These are phyloP conservation scores for Ophiostoma pallidulum DNA, from an alignment of 2,329 filamentous ascomycete species.

Conservation along the genomic window DNA sequence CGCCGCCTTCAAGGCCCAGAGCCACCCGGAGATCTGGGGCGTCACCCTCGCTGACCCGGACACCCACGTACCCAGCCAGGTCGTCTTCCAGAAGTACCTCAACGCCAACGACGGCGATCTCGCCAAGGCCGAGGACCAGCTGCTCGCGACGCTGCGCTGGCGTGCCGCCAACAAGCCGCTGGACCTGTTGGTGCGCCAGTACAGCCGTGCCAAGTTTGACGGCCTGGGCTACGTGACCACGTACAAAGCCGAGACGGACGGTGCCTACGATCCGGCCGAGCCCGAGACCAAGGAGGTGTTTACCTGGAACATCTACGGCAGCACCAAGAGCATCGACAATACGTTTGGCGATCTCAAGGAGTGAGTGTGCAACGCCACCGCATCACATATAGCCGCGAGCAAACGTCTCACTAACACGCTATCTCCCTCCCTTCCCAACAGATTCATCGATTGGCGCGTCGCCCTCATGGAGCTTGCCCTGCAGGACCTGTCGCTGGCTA, in stretches of 20 bases:
- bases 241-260: conserved; percentile 44
- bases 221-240: conserved; percentile 72
- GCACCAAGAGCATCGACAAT: conserved; percentile 66
- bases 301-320: conserved; percentile 90
- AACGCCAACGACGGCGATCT: conserved; percentile 77
- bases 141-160: conserved; percentile 73
- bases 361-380: too few relatives aligned
- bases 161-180: conserved; percentile 66
- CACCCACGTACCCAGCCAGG: conserved; percentile 61
- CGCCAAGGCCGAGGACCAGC: conserved; percentile 64
- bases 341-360: conserved; percentile 77
- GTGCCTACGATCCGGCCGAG: conserved; percentile 28
- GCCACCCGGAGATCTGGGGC: conserved; percentile 78
- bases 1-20: conserved; percentile 21
- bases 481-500: conserved; percentile 58
- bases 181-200: conserved; percentile 54
- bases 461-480: conserved; percentile 84
- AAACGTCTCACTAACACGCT: not conserved
- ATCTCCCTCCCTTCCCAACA: conserved; percentile 25
- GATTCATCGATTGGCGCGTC: conserved; percentile 83
- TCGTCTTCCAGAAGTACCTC: conserved; percentile 87
- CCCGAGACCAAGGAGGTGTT: conserved; percentile 51
- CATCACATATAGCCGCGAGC: too few relatives aligned
- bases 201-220: conserved; percentile 60
- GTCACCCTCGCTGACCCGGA: conserved; percentile 50